Conservation (phyloP, 1,139 yeast genomes). For the Pneumocystis jirovecii region DNA sequence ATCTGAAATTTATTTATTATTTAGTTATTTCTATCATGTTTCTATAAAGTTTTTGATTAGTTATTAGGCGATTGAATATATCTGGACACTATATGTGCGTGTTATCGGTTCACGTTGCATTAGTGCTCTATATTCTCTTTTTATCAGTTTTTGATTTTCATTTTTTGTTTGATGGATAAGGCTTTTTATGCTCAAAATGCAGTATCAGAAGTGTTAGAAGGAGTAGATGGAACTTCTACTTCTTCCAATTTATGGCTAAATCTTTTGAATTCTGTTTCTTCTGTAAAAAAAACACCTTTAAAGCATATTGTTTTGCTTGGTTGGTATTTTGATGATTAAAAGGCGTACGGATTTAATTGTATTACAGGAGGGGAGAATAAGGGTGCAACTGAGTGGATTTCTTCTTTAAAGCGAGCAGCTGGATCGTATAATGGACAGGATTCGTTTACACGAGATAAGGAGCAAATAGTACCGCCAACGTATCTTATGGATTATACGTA, state of each 20-base stretch:
- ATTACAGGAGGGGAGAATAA: not conserved
- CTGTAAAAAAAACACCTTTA: not conserved
- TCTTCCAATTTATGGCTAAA: not conserved
- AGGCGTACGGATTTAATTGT: not conserved
- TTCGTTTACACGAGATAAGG: not conserved
- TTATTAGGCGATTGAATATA: no score
- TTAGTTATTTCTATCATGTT: no score
- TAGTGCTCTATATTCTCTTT: no score
- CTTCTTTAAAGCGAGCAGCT: not conserved
- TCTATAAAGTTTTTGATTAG: no score
- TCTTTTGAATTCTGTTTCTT: not conserved
- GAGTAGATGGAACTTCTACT: not conserved
- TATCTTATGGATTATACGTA: slow-evolving; percentile 24
- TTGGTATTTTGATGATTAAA: not conserved
- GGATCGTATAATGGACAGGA: not conserved
- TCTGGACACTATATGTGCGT: no score
- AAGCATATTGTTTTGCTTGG: not conserved
- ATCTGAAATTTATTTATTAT: no score
- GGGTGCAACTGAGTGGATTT: not conserved
- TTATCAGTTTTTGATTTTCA: not conserved
- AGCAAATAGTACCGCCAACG: not conserved
- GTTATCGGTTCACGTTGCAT: no score
- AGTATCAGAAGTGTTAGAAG: not conserved
- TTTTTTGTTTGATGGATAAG: not conserved
- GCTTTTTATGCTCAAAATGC: not conserved